Evolutionary conservation across 352 stramenopile species (phyloP), one percentile per base, ranked within the genome.

Genomic region (Phytophthora chlamydospora): DNA sequence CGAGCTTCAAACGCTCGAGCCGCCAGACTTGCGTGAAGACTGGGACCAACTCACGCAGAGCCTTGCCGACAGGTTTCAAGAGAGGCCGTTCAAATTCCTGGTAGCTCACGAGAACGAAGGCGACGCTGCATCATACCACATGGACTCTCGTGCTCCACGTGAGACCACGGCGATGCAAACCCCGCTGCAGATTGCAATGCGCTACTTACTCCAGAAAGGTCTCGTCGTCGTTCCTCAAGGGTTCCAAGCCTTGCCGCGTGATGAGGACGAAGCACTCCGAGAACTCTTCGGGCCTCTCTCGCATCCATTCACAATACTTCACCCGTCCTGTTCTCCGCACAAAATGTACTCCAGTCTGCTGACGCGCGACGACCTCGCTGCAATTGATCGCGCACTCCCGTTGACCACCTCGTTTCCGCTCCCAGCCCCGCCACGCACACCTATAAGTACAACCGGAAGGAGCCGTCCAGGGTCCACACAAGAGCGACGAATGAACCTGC

Each of bases 141-240:
- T 74, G 33, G 58, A 76, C 8, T 71, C 68, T 3, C 62, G 53
- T 10, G 41, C 58, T 10, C 68, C 68, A 59, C 31, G 34, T 1
- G 49, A 71, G 6, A 78, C 60, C 0, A 58, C 31, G 1, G 66
- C 70, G 29, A 58, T 91, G 6, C 76, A 83, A 49, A 73, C 58
- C 4, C 45, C 60, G 2, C 35, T 71, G 33, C 78, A 85, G 44
- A 69, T 89, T 50, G 41, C 60, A 17, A 31, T 80, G 11, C 69
- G 76, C 14, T 89, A 79, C 33, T 60, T 88, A 31, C 52, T 89
- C 41, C 76, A 88, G 38, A 75, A 72, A 53, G 78, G 78, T 6
- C 48, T 85, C 19, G 57, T 83, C 3, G 58, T 90, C n/a, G 53
- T 85, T 40, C 76, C 78, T 1, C 52, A 75, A 7, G 31, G 50